Evolutionary conservation across 139 green algal genomes (phyloP).

Genomic region (Micractinium sp.): DNA sequence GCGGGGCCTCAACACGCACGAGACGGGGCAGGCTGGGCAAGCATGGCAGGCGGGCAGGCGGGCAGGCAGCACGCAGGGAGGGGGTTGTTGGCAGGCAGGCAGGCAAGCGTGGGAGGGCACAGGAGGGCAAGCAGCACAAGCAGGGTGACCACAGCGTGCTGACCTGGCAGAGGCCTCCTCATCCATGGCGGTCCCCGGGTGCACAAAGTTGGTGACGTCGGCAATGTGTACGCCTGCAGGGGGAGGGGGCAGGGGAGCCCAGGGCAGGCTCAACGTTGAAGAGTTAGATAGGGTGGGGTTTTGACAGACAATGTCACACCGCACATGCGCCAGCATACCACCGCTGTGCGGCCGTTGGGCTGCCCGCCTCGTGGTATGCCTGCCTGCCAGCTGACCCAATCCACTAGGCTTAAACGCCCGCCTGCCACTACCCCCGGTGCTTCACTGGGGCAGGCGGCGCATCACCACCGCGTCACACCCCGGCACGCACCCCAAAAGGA

Average conservation of each 20-base stretch:
- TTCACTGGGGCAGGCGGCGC: too few species aligned
- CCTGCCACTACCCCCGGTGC: too few species aligned
- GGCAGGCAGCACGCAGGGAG: not conserved
- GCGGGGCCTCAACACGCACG: not conserved
- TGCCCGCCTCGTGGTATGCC: too few species aligned
- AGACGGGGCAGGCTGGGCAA: not conserved
- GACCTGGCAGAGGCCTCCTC: constrained; percentile 73
- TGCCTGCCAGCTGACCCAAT: too few species aligned
- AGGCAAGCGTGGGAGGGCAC: not conserved
- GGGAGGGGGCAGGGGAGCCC: not conserved
- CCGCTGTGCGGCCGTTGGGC: too few species aligned
- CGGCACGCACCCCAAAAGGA: too few species aligned
- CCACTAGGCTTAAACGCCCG: too few species aligned
- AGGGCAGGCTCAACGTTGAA: not conserved
- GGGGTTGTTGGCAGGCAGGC: not conserved
- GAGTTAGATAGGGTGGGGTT: not conserved
- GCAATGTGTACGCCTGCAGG: constrained; percentile 89
- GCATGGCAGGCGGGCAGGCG: too few species aligned
- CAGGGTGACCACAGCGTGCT: not conserved
- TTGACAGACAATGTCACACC: not conserved
- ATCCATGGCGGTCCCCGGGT: constrained; percentile 80
- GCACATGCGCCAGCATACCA: not conserved
- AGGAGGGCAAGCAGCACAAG: too few species aligned
- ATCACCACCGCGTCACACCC: too few species aligned
- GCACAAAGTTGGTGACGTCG: constrained; percentile 92